Base-by-base conservation (phyloP, 768 basidiomycete genomes). In the Boletus vermiculosoides region DNA sequence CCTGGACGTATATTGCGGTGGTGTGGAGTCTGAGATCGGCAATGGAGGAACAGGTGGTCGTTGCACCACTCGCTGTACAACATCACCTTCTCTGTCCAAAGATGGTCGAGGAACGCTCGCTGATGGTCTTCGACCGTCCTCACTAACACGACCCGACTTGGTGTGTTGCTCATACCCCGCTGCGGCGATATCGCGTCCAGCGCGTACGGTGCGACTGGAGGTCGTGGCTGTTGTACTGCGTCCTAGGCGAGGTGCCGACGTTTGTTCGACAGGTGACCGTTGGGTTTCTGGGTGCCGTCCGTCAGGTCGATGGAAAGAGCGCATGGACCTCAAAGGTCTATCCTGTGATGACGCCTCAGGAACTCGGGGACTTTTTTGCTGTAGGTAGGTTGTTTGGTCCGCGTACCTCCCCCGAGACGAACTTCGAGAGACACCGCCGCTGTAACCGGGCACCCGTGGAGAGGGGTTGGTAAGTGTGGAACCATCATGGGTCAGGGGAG, bases 261-360 rank as follows among this genome's bases (percentile, higher is more conserved):
- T 48, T 53, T 59, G 57, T 41, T 77, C 76, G 4, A 47, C 42
- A 30, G 76, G 73, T 25, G 74, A 50, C 10, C 76, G 72, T 22
- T 67, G 66, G n/a, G 68, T 55, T 39, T 80, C 78, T 2, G 65
- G 53, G 16, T 72, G 56, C 34, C 74, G 69, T 45, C 70, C 64
- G 45, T 77, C 71, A 11, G 77, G 68, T 34, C 78, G 81, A 63
- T 83, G 86, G 74, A 90, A 86, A 9, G 88, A 89, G 18, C 83
- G 79, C 77, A 74, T 75, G 22, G 79, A 71, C 20, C 80, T 80
- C 30, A 88, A 61, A 4, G 69, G 45, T 51, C 60, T 63, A 15
- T 68, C 65, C 33, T 66, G 69, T 10, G 66, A 44, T 40, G 61
- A 22, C 10, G 44, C 37, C 20, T 68, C 54, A 44, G 68, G 58